phyloP scores from a whole-genome alignment of 2,329 filamentous ascomycete species.

The Harringtonia lauricola region DNA sequence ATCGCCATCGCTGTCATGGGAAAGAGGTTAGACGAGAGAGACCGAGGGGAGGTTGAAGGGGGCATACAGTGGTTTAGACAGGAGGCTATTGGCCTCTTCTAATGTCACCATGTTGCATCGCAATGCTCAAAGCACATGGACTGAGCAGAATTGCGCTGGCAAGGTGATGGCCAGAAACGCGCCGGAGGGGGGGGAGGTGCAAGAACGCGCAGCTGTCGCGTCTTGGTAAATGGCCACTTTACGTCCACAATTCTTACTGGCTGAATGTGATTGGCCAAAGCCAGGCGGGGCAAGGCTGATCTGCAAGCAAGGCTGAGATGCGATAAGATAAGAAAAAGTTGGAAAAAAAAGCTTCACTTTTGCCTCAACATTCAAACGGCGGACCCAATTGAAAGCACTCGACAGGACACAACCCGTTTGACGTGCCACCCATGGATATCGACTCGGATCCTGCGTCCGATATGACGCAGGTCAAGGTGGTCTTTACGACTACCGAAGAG shows the following conservation, averaged over 20 bases:
- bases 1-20: constrained; percentile 21
- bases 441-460: constrained; percentile 10
- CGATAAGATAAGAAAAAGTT: constrained; percentile 1
- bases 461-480: constrained; percentile 50
- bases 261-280: not conserved
- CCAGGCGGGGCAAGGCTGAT: constrained; percentile 1
- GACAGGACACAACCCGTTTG: no score
- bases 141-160: not conserved
- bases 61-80: constrained; percentile 36
- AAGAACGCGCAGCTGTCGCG: not conserved
- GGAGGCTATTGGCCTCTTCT: constrained; percentile 31
- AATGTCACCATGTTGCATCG: constrained; percentile 28
- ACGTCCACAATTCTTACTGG: not conserved
- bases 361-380: not conserved
- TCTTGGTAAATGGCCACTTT: not conserved
- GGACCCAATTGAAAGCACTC: no score
- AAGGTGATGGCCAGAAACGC: not conserved
- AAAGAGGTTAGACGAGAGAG: constrained; percentile 8
- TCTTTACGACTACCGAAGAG: constrained; percentile 53
- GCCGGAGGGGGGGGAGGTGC: not conserved
- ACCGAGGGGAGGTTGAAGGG: not conserved
- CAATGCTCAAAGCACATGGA: not conserved
- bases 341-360: not conserved
- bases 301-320: not conserved
- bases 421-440: not conserved